Base-by-base conservation (phyloP, 306 rosid species). In the Amphicarpaea edgeworthii region DNA sequence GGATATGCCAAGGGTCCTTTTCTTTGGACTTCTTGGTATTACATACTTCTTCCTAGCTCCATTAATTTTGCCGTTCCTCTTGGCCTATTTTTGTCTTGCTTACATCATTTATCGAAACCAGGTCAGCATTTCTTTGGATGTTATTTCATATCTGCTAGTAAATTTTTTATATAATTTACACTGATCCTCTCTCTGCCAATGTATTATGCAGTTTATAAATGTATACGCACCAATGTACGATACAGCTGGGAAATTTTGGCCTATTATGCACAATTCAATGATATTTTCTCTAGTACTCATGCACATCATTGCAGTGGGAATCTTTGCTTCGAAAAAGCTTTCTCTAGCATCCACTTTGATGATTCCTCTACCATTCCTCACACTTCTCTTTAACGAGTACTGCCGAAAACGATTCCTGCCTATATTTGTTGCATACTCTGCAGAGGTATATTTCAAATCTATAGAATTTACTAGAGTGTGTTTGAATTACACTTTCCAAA, bases 21-120 rank as follows among this genome's bases (percentile, higher is more conserved):
- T 92, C 80, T 92, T 92, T 83, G 97, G 88, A 79, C 99, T 95
- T 88, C 99, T 92, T 76, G 99, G 99, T 41, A 72, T 87, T 73
- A 84, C 97, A 41, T 95, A 92, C 85, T 95, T 95, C 86, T 92
- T 90, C 82, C 85, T 87, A n/a, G 99, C 99, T 82, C 99, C 99
- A 32, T 79, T 95, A 6, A 95, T 92, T 83, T 82, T 95, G 68
- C 99, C 99, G 28, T 95, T 95, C 86, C 90, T 95, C 75, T 79
- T 95, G 85, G 73, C 75, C 32, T 92, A 92, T 88, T 88, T 86
- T 57, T 89, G 93, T 77, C 85, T 95, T 21, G 96, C 86, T 42
- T 95, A 85, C 88, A 84, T 95, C 69, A 65, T 95, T 62, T 95
- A 53, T 82, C 88, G 89, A 47, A 92, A 95, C 82, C 99, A 95